phyloP scores from a whole-genome alignment of 768 basidiomycete genomes.

The Serendipita sp. region DNA sequence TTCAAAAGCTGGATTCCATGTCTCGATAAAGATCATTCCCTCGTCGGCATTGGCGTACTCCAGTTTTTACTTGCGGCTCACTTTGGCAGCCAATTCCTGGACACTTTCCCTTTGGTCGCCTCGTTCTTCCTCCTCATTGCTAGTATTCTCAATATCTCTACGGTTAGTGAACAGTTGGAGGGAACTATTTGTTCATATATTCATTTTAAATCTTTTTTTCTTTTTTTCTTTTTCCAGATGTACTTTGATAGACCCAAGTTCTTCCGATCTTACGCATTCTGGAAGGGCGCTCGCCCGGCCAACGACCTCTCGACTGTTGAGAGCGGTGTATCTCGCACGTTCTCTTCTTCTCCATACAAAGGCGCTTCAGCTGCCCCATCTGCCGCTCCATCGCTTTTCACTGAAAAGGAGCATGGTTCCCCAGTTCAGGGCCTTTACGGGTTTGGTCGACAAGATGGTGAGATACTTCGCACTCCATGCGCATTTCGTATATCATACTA shows the following conservation, averaged over 20 bases:
- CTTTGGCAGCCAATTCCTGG: constrained; percentile 1
- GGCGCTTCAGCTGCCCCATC: not conserved
- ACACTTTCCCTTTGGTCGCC: constrained; percentile 3
- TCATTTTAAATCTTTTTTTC: too few relatives aligned
- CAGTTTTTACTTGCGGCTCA: constrained; percentile 3
- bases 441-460: not conserved
- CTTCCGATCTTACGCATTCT: constrained; percentile 6
- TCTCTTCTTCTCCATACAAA: not conserved
- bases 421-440: not conserved
- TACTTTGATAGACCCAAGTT: constrained; percentile 8
- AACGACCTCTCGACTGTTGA: not conserved
- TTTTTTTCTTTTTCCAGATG: too few relatives aligned
- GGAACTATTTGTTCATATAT: too few relatives aligned
- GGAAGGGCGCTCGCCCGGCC: not conserved
- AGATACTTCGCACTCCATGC: not conserved
- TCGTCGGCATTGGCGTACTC: constrained; percentile 1
- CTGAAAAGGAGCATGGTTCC: not conserved
- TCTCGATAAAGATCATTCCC: not conserved
- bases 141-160: not conserved
- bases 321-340: not conserved
- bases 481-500: not conserved
- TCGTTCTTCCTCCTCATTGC: constrained; percentile 6
- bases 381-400: constrained; percentile 2
- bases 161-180: too few relatives aligned
- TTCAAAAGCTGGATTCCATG: constrained; percentile 5